A percentile compares a stretch with the other conserved stretches of the same genome.
Evolutionary conservation across 208 protist genomes (phyloP).

Genomic region (Acanthamoeba healyi): DNA sequence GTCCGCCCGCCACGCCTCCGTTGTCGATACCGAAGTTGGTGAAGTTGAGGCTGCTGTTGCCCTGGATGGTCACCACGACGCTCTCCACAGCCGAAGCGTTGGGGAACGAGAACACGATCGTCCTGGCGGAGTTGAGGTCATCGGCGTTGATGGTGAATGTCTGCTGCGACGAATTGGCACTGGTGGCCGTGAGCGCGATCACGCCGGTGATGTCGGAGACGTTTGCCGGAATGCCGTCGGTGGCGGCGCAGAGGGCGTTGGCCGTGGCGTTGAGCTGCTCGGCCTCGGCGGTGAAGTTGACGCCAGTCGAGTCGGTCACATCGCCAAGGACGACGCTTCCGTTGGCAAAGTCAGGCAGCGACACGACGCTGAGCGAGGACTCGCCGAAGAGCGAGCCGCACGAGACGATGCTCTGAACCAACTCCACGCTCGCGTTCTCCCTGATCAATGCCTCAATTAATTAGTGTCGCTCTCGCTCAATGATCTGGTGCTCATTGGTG

Average conservation of each 20-base stretch:
- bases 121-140: background rate
- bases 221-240: background rate
- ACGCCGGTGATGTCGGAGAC: background rate
- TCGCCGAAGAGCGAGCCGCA: background rate
- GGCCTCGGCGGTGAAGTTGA: background rate
- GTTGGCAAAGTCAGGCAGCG: background rate
- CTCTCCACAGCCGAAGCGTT: background rate
- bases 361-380: background rate
- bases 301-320: background rate
- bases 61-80: background rate
- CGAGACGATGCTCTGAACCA: background rate
- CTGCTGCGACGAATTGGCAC: background rate
- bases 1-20: background rate
- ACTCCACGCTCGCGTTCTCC: background rate
- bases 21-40: background rate
- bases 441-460: too few relatives aligned
- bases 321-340: background rate
- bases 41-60: background rate
- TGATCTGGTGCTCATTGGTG: too few relatives aligned
- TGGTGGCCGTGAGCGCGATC: background rate
- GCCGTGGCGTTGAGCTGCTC: background rate
- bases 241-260: background rate
- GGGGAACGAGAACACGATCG: background rate
- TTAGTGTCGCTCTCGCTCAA: too few relatives aligned
- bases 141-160: background rate